Evolutionary conservation across 2,329 filamentous ascomycete genomes (phyloP).

Genomic region (Verticillium isaacii): DNA sequence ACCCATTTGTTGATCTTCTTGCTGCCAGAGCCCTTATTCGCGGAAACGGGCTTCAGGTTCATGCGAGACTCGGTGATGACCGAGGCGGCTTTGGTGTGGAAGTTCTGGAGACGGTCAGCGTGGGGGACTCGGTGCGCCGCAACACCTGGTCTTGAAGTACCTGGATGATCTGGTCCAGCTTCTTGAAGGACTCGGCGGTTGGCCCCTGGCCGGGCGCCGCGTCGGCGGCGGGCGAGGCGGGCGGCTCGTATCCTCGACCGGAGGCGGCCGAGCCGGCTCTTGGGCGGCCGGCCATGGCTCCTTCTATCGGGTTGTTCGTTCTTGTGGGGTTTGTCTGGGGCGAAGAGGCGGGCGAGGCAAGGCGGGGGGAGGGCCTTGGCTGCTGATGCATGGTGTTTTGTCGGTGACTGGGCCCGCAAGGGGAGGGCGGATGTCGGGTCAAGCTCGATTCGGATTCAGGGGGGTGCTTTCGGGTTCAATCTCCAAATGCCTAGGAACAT

Average conservation of each 20-base stretch:
- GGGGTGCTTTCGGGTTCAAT: slow-evolving; percentile 6
- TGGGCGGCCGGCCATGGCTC: slow-evolving; percentile 29
- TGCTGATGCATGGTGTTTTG: slow-evolving; percentile 75
- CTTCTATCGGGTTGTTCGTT: slow-evolving; percentile 72
- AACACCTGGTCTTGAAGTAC: slow-evolving; percentile 36
- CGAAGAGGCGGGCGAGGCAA: slow-evolving; percentile 68
- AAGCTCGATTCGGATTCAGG: slow-evolving; percentile 3
- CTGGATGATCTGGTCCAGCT: slow-evolving; percentile 91
- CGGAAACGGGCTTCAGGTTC: slow-evolving; percentile 56
- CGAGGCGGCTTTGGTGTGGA: slow-evolving; percentile 82
- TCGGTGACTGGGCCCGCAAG: not conserved
- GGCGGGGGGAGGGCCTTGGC: slow-evolving; percentile 68
- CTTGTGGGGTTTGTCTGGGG: slow-evolving; percentile 68
- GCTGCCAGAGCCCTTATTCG: slow-evolving; percentile 35
- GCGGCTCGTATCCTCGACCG: slow-evolving; percentile 26
- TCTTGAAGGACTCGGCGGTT: slow-evolving; percentile 64
- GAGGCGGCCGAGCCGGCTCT: slow-evolving; percentile 38
- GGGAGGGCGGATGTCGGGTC: not conserved
- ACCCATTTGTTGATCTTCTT: slow-evolving; percentile 84
- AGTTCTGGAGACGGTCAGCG: slow-evolving; percentile 59
- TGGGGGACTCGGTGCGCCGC: not conserved
- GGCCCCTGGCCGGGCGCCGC: slow-evolving; percentile 40
- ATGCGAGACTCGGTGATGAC: slow-evolving; percentile 79
- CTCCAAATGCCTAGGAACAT: slow-evolving; percentile 8
- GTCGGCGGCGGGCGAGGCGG: slow-evolving; percentile 44